Evolutionary conservation across 192 early-diverging fungal species (phyloP).

Genomic region (Oehlia diaphana): DNA sequence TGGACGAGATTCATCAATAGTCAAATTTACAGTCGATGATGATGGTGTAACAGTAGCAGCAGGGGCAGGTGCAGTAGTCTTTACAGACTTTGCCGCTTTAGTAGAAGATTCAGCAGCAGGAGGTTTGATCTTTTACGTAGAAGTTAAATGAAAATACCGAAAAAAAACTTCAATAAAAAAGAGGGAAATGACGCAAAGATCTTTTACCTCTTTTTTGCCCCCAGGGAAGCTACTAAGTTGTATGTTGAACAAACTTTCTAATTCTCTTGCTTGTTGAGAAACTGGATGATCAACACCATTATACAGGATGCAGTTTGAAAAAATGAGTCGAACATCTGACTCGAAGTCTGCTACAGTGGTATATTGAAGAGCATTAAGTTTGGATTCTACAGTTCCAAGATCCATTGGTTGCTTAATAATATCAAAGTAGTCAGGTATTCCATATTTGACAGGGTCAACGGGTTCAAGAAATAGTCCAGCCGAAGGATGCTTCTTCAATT

Average conservation of each 20-base stretch:
- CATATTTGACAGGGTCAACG: constrained; percentile 74
- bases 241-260: constrained; percentile 70
- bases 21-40: background rate
- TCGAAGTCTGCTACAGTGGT: constrained; percentile 64
- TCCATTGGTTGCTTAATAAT: constrained; percentile 82
- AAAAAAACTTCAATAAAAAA: background rate
- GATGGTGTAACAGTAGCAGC: background rate
- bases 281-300: constrained; percentile 75
- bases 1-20: background rate
- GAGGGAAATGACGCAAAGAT: background rate
- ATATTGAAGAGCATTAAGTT: constrained; percentile 64
- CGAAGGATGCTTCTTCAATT: constrained; percentile 78
- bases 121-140: background rate
- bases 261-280: constrained; percentile 65
- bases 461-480: constrained; percentile 84
- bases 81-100: constrained; percentile 10
- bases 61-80: background rate
- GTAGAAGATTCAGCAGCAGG: background rate
- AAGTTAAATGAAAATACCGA: background rate
- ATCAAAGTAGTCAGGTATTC: constrained; percentile 76
- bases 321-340: constrained; percentile 70
- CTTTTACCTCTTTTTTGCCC: constrained; percentile 47
- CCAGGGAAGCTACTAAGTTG: constrained; percentile 71
- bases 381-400: constrained; percentile 70
- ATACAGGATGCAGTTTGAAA: constrained; percentile 79